Evolutionary conservation across 306 rosid species (phyloP).

Genomic region (Cucurbita maxima): DNA sequence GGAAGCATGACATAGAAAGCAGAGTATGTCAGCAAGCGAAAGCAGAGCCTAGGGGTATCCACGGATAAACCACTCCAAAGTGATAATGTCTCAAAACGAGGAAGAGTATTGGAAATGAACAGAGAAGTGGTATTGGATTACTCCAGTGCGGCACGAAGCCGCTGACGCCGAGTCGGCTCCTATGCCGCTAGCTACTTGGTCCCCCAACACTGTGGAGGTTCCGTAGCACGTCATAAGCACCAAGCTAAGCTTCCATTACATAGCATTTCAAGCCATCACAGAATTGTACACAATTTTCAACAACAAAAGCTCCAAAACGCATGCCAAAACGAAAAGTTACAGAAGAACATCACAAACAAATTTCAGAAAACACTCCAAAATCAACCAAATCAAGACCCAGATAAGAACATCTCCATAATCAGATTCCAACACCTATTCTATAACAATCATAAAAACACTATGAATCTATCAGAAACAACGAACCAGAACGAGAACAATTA

Average conservation of each 20-base stretch:
- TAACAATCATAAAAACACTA: neutral
- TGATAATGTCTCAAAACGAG: no score
- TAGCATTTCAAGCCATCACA: neutral
- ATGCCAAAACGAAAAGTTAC: neutral
- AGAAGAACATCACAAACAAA: neutral
- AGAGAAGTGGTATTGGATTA: no score
- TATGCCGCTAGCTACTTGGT: no score
- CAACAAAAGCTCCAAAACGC: neutral
- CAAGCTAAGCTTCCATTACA: neutral
- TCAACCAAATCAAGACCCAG: neutral
- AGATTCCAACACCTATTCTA: neutral
- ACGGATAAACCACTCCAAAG: no score
- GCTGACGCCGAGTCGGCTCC: no score
- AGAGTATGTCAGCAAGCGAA: no score
- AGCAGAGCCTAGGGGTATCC: no score
- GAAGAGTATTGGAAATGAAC: no score
- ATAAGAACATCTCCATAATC: neutral
- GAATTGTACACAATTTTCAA: neutral
- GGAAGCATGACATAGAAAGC: no score
- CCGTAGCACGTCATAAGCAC: no score
- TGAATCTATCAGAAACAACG: neutral
- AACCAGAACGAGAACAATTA: neutral
- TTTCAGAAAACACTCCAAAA: neutral
- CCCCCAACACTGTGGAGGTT: no score
- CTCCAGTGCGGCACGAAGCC: no score